These are phyloP conservation scores for Chlorella variabilis DNA, from an alignment of 163 green algal genomes.

Conservation along the genomic window DNA sequence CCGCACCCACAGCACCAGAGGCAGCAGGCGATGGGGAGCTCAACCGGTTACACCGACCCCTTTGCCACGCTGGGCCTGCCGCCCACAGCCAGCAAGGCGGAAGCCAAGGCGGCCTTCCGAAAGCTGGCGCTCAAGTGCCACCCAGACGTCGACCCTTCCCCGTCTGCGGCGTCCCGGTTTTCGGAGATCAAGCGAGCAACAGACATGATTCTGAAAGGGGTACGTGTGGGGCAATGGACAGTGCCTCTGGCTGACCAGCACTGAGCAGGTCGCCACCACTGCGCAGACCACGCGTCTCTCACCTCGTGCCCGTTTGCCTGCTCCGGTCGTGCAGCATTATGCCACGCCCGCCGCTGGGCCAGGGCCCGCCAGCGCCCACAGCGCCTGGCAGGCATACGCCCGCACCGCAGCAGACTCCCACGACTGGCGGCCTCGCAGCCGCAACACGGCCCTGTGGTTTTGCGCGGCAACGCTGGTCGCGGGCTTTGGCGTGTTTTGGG, in stretches of 20 bases:
- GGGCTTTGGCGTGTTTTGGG: conserved; percentile 4
- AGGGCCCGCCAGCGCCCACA: not conserved
- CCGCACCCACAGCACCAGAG: no score
- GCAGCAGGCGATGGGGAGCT: not conserved
- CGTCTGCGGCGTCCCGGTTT: conserved; percentile 19
- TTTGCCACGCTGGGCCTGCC: conserved; percentile 22
- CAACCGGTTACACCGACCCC: conserved; percentile 2
- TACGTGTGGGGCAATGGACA: no score
- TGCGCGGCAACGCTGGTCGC: not conserved
- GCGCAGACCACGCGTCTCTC: no score
- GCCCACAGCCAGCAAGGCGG: not conserved
- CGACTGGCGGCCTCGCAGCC: conserved; percentile 2
- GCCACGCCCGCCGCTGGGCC: not conserved
- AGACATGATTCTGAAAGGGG: conserved; percentile 34
- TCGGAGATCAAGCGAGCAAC: conserved; percentile 26
- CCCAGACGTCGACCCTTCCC: conserved; percentile 18
- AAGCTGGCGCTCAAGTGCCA: conserved; percentile 10
- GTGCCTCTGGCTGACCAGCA: no score
- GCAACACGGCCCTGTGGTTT: conserved; percentile 2
- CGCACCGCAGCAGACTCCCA: not conserved
- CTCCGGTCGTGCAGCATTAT: conserved; percentile 9
- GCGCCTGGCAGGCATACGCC: not conserved
- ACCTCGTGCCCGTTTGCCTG: no score
- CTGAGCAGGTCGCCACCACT: no score
- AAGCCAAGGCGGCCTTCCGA: conserved; percentile 23